These are phyloP conservation scores for Coniosporium apollinis DNA, from an alignment of 495 filamentous ascomycete species.

Conservation along the genomic window DNA sequence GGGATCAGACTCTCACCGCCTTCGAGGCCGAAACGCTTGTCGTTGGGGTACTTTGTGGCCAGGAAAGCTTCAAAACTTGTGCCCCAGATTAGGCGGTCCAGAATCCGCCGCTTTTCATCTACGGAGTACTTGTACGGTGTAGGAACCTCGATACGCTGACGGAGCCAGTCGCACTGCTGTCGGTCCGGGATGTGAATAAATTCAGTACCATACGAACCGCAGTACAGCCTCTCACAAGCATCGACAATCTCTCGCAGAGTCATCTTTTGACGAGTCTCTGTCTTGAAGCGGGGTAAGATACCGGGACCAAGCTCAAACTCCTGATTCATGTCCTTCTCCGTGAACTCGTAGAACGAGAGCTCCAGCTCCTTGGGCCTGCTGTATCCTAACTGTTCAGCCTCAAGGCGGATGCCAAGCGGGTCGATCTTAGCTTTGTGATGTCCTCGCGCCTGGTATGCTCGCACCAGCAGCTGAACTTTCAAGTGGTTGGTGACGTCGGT, in stretches of 20 bases:
- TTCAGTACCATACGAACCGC: slow-evolving; percentile 88
- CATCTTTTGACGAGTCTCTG: slow-evolving; percentile 82
- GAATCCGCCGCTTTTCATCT: slow-evolving; percentile 91
- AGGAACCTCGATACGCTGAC: slow-evolving; percentile 85
- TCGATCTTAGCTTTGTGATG: slow-evolving; percentile 98
- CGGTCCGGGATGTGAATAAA: slow-evolving; percentile 98
- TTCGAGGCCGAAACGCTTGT: slow-evolving; percentile 97
- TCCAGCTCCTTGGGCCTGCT: slow-evolving; percentile 82
- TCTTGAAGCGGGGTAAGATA: slow-evolving; percentile 87
- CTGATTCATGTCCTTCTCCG: slow-evolving; percentile 81
- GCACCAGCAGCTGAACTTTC: slow-evolving; percentile 92
- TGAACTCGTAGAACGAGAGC: slow-evolving; percentile 85
- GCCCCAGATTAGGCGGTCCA: slow-evolving; percentile 96
- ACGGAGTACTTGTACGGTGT: slow-evolving; percentile 87
- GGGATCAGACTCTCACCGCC: slow-evolving; percentile 92
- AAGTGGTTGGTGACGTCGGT: slow-evolving; percentile 87
- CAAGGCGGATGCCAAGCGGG: slow-evolving; percentile 79
- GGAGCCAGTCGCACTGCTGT: slow-evolving; percentile 95
- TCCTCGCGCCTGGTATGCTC: slow-evolving; percentile 93
- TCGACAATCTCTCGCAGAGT: slow-evolving; percentile 84
- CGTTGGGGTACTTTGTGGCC: slow-evolving; percentile 95
- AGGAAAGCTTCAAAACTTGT: slow-evolving; percentile 91
- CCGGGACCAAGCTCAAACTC: slow-evolving; percentile 88
- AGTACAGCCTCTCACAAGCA: slow-evolving; percentile 90
- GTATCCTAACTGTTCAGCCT: slow-evolving; percentile 73